Percentiles rank a stretch among this genome's conserved stretches.
Conservation (phyloP, 805 yeast genomes). For the Starmera amethionina region DNA sequence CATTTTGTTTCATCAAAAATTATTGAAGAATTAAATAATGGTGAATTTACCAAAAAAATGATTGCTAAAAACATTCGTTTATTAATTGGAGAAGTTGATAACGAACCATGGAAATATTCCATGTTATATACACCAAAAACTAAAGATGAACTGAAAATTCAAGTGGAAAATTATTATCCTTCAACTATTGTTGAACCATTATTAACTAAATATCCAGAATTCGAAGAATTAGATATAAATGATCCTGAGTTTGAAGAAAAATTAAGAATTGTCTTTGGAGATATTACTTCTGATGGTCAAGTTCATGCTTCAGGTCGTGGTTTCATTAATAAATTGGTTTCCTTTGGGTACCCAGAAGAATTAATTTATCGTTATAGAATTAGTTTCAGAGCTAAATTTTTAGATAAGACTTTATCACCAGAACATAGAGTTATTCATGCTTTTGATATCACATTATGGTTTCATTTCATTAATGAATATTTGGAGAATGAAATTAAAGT, state of each 20-base stretch:
- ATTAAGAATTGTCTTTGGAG: constrained; percentile 21
- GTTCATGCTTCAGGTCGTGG: constrained; percentile 29
- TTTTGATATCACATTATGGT: constrained; percentile 27
- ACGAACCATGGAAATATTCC: constrained; percentile 24
- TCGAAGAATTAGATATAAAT: constrained; percentile 2
- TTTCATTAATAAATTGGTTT: constrained; percentile 20
- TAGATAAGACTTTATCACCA: constrained; percentile 14
- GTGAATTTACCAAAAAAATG: constrained; percentile 19
- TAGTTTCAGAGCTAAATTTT: constrained; percentile 19
- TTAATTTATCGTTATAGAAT: constrained; percentile 22
- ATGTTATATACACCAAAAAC: constrained; percentile 21
- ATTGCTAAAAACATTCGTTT: constrained; percentile 13
- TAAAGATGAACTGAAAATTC: constrained; percentile 20
- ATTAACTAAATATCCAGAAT: constrained; percentile 15
- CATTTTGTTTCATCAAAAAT: constrained; percentile 24
- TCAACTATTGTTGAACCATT: constrained; percentile 16
- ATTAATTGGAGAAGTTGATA: constrained; percentile 24
- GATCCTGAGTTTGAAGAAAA: constrained; percentile 12
- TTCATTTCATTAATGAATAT: constrained; percentile 18
- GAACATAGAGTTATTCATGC: constrained; percentile 27
- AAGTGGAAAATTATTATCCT: constrained; percentile 28
- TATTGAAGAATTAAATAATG: constrained; percentile 22
- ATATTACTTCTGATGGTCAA: constrained; percentile 28
- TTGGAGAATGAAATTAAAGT: constrained; percentile 17
- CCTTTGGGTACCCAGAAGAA: constrained; percentile 18